Evolutionary conservation across 2,329 filamentous ascomycete genomes (phyloP).

Genomic region (Diatrype stigma): DNA sequence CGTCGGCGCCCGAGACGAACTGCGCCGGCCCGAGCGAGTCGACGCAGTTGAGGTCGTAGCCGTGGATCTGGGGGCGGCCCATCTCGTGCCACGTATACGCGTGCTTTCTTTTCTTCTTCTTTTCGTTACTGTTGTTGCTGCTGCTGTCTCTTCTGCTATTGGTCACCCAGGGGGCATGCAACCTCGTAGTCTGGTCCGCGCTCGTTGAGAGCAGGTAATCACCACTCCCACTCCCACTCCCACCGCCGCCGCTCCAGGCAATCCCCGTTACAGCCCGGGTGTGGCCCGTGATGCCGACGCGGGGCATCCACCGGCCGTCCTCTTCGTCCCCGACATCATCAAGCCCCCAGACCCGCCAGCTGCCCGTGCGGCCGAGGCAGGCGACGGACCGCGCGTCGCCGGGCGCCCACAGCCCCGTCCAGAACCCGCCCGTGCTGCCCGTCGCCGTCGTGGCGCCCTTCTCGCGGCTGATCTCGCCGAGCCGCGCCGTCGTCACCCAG

Average conservation of each 20-base stretch:
- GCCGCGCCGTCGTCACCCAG: conserved; percentile 79
- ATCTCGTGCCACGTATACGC: conserved; percentile 99
- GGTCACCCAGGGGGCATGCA: conserved; percentile 75
- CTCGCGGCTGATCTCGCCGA: conserved; percentile 90
- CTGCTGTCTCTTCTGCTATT: not conserved
- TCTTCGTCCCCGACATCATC: conserved; percentile 50
- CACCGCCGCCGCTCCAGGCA: conserved; percentile 75
- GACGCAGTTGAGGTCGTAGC: conserved; percentile 95
- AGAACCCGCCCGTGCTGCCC: conserved; percentile 92
- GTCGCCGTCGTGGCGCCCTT: conserved; percentile 97
- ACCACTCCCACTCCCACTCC: conserved; percentile 61
- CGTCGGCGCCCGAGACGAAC: conserved; percentile 93
- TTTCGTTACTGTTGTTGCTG: not conserved
- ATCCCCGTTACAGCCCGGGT: conserved; percentile 76
- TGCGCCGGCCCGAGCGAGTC: conserved; percentile 67
- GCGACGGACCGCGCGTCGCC: conserved; percentile 64
- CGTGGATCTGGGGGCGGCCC: conserved; percentile 92
- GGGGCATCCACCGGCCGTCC: conserved; percentile 64
- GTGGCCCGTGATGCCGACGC: conserved; percentile 77
- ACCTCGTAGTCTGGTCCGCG: conserved; percentile 85
- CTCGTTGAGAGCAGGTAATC: conserved; percentile 85
- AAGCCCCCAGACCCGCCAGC: conserved; percentile 83
- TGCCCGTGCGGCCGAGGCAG: conserved; percentile 84
- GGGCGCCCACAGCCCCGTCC: conserved; percentile 90
- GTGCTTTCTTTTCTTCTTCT: conserved; percentile 30